Evolutionary conservation across 148 eudicot genomes (phyloP).

Genomic region (Rhododendron mucronatum): DNA sequence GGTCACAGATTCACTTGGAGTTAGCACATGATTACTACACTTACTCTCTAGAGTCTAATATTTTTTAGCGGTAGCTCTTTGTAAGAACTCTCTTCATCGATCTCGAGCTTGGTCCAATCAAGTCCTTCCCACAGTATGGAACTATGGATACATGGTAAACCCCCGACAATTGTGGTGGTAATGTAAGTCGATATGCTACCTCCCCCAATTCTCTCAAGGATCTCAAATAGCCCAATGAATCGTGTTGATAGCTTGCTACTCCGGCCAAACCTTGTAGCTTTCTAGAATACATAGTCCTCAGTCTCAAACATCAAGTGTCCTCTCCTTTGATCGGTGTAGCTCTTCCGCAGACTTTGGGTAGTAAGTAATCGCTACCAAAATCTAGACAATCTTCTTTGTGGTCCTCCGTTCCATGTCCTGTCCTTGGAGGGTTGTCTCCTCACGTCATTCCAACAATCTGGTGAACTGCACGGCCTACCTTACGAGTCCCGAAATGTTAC

Average conservation of each 20-base stretch:
- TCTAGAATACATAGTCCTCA: neutral
- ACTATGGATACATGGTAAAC: neutral
- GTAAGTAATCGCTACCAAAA: neutral
- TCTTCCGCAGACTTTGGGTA: neutral
- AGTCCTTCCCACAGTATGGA: no score
- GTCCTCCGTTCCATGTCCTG: neutral
- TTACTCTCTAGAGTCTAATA: neutral
- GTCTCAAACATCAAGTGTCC: neutral
- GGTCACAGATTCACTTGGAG: neutral
- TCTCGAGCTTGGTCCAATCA: no score
- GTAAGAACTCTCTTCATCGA: neutral
- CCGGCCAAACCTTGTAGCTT: neutral
- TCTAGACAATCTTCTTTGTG: neutral
- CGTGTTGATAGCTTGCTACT: neutral
- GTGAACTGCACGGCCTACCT: neutral
- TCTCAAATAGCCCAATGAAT: neutral
- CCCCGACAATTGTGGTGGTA: neutral
- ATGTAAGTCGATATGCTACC: neutral
- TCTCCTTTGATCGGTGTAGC: neutral
- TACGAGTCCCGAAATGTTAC: neutral
- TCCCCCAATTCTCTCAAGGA: neutral
- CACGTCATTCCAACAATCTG: neutral
- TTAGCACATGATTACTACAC: neutral
- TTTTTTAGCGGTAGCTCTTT: neutral
- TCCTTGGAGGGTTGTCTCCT: neutral